Evolutionary conservation across 2,329 filamentous ascomycete genomes (phyloP).

Genomic region (Alternaria rosae): DNA sequence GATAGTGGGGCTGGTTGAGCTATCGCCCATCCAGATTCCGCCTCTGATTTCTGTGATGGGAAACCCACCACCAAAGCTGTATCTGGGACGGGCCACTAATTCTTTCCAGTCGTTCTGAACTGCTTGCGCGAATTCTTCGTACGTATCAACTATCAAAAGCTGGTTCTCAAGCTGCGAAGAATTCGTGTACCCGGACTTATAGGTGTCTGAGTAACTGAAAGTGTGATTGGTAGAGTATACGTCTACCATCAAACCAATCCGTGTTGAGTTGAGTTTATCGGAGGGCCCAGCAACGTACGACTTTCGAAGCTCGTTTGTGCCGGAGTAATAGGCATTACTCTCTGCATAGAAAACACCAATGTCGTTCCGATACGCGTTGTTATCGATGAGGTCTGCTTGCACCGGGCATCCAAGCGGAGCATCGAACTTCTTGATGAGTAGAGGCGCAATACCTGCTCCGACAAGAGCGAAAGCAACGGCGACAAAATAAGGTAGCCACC

Average conservation of each 20-base stretch:
- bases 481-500: slow-evolving; percentile 75
- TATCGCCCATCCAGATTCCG: slow-evolving; percentile 32
- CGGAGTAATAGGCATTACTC: not conserved
- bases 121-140: slow-evolving; percentile 64
- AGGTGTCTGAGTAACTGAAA: not conserved
- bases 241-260: slow-evolving; percentile 16
- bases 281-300: not conserved
- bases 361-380: not conserved
- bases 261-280: not conserved
- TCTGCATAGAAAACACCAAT: not conserved
- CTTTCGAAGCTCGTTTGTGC: not conserved
- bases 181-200: slow-evolving; percentile 26
- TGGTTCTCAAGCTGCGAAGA: slow-evolving; percentile 23
- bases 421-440: slow-evolving; percentile 70
- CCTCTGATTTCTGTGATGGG: slow-evolving; percentile 51
- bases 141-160: slow-evolving; percentile 65
- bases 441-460: slow-evolving; percentile 76
- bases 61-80: not conserved
- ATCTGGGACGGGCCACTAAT: slow-evolving; percentile 42
- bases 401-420: slow-evolving; percentile 53
- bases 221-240: slow-evolving; percentile 44
- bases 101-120: slow-evolving; percentile 71
- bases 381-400: slow-evolving; percentile 24
- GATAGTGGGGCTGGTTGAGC: slow-evolving; percentile 19
- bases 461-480: slow-evolving; percentile 79